Percentiles rank a stretch among this genome's conserved stretches.
Conservation (phyloP, 331 rosid genomes). For the Malus hybrid region DNA sequence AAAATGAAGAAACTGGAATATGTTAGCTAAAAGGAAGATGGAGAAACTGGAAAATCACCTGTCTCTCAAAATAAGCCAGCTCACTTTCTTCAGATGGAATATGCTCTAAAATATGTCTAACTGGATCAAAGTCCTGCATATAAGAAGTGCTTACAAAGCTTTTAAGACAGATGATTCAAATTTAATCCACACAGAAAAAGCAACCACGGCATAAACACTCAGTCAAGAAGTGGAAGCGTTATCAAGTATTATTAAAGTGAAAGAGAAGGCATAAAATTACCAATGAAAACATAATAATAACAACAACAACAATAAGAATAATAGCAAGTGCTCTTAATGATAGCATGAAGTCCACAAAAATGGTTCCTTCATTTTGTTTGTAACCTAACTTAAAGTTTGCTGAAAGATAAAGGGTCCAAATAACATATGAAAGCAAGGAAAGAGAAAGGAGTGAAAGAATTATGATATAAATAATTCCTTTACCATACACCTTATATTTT, state of each 20-base stretch:
- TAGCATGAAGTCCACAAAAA: slow-evolving; percentile 3
- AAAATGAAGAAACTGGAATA: not conserved
- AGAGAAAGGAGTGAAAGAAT: not conserved
- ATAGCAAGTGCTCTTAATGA: too few relatives aligned
- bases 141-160: slow-evolving; percentile 7
- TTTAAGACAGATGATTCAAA: slow-evolving; percentile 11
- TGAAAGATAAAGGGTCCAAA: not conserved
- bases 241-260: not conserved
- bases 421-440: not conserved
- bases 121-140: slow-evolving; percentile 91
- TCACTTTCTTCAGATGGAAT: slow-evolving; percentile 68
- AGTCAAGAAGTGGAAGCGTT: not conserved
- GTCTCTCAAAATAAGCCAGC: slow-evolving; percentile 71
- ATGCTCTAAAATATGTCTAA: slow-evolving; percentile 68
- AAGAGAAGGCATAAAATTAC: not conserved
- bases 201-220: not conserved
- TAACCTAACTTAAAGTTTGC: not conserved
- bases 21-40: not conserved
- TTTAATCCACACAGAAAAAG: slow-evolving; percentile 1
- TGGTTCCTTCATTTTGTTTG: not conserved
- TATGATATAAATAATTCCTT: not conserved
- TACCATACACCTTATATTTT: not conserved
- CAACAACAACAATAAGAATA: not conserved
- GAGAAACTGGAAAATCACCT: slow-evolving; percentile 44
- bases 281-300: not conserved